phyloP scores from a whole-genome alignment of 2,329 filamentous ascomycete genomes.

The Xylaria sp. region DNA sequence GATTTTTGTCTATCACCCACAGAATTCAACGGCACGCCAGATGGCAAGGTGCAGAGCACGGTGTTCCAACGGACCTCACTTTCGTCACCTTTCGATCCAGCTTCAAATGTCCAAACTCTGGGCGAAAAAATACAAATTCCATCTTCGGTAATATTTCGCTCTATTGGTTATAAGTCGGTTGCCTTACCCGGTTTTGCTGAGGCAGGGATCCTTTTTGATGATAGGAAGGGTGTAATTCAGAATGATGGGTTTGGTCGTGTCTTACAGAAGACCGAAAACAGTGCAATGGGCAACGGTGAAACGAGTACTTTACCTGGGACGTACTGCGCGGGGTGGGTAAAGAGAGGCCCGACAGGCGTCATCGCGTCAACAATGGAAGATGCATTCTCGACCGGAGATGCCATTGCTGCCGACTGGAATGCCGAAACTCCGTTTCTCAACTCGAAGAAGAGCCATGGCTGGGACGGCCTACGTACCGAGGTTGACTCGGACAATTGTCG shows the following conservation, averaged over 20 bases:
- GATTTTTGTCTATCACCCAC: conserved; percentile 85
- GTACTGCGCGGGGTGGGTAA: conserved; percentile 97
- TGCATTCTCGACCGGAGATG: conserved; percentile 88
- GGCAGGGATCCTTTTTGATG: conserved; percentile 81
- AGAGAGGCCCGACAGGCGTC: conserved; percentile 91
- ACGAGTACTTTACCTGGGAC: conserved; percentile 70
- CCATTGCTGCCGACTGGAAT: conserved; percentile 81
- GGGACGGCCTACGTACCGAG: conserved; percentile 77
- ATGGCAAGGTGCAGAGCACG: conserved; percentile 68
- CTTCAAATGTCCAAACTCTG: conserved; percentile 60
- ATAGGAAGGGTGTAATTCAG: conserved; percentile 76
- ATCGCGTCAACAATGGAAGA: conserved; percentile 97
- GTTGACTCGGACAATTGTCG: conserved; percentile 64
- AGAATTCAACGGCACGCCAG: conserved; percentile 66
- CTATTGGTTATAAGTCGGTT: conserved; percentile 92
- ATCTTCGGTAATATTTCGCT: conserved; percentile 83
- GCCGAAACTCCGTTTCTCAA: conserved; percentile 55
- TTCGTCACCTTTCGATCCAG: conserved; percentile 63
- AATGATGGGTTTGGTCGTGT: conserved; percentile 86
- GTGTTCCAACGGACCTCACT: conserved; percentile 73
- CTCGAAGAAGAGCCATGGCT: conserved; percentile 62
- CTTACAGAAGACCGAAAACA: conserved; percentile 50
- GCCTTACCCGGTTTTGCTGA: conserved; percentile 78
- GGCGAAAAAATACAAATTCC: conserved; percentile 64
- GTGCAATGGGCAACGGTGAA: conserved; percentile 49